Base-by-base conservation (phyloP, 2,329 filamentous ascomycete genomes). In the Lojkania enalia region DNA sequence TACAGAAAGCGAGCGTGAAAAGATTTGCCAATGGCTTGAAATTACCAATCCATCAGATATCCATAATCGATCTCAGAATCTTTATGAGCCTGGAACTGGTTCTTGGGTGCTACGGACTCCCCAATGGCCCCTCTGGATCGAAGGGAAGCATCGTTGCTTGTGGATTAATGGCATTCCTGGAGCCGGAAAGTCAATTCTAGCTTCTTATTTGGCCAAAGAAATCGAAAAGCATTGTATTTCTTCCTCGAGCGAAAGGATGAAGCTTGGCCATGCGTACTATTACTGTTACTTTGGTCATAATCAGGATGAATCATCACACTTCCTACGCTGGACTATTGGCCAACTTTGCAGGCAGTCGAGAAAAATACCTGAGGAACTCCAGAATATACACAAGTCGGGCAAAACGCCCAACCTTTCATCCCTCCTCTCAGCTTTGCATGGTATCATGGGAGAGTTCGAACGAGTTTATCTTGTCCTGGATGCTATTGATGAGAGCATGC, bases 241-340 rank as follows among this genome's bases (percentile, higher is more conserved):
- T 33, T 33, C 15, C 9, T 33, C 30, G 7, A 33, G 30, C 15
- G 15, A 33, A 15, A 11, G 15, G 9, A 6, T 16, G 9, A 48
- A 35, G 18, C 16, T 14, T 16, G 35, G 11, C 12, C 23, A 35
- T 18, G 30, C 21, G 14, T 45, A 48, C 27, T 48, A 48, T 25
- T 48, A 48, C 27, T 44, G 37, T 19, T 45, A 40, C 19, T 48
- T 40, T 16, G 35, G 35, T 15, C 46, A 45, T 27, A 45, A 41
- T 31, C 46, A 48, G 20, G 42, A 48, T 19, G 46, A 44, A 37
- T 30, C 46, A 16, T 25, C 18, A n/a, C 46, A 32, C 14, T 44
- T 44, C 20, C 21, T 48, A 9, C 15, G 41, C 18, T 48, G 35
- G 30, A 3, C 41, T 1, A 19, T 48, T 3, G 37, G 23, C 14